Evolutionary conservation across 2,329 filamentous ascomycete species (phyloP), one percentile per base, ranked within the genome.

Genomic region (Aspergillus neoniger): DNA sequence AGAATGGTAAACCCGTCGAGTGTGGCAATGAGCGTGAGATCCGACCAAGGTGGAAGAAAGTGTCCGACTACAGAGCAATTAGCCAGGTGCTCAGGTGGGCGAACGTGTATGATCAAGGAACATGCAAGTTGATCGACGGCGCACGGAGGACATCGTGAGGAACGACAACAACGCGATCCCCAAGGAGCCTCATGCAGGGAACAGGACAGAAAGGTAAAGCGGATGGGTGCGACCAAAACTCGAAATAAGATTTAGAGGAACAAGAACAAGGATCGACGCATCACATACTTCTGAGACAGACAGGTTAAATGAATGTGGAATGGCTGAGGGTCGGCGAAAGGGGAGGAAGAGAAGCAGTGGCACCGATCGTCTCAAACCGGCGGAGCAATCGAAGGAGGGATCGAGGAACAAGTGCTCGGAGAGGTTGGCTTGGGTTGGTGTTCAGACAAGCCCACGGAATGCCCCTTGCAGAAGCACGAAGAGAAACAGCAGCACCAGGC

Each of bases 401-500:
- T 43, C 21, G 55, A 60, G 47, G 58, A 57, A 64, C 30, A 49
- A 62, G 59, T 54, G 54, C 39, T 52, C 39, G 47, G 55, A 59
- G 59, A 65, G 62, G 60, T 41, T 67, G 62, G 62, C 5, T 36
- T 36, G 10, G 10, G 9, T 51, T 47, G 47, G 28, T 57, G 53
- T 64, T 49, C 28, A 55, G 54, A 41, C 39, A 44, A 30, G 39
- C 51, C 57, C 51, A 56, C 25, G 52, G 48, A 36, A 32, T 19
- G 28, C 59, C 62, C 59, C 65, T 62, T 65, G 63, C 57, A 65
- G 60, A 63, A 52, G 41, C 50, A 53, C 38, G 54, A 54, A 60
- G 32, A 65, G 65, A 71, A 67, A 63, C 50, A 53, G 60, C 67
- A 70, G 66, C 67, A 61, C 69, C 68, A 67, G 70, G 70, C 70